These are phyloP conservation scores for Chalciporus chontae DNA, from an alignment of 768 basidiomycete genomes.

Conservation along the genomic window DNA sequence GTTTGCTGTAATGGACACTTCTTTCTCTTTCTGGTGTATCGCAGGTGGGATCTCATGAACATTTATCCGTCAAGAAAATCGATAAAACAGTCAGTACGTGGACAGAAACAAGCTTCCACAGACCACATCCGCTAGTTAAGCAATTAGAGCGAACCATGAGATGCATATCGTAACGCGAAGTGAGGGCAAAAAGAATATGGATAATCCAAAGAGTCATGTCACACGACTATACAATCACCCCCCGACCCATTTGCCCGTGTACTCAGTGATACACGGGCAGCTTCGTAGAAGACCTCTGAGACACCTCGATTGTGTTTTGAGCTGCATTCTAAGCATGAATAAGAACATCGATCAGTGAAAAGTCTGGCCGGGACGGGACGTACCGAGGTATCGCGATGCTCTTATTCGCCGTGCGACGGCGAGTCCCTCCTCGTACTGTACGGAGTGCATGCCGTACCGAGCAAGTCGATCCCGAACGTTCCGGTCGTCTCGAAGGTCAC, in stretches of 20 bases:
- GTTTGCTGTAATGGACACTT: conserved; percentile 25
- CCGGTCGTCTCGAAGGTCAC: conserved; percentile 87
- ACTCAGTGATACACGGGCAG: conserved; percentile 78
- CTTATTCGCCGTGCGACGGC: conserved; percentile 87
- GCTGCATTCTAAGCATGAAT: conserved; percentile 70
- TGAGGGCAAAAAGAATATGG: conserved; percentile 2
- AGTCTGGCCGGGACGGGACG: conserved; percentile 17
- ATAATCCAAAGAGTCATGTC: conserved; percentile 20
- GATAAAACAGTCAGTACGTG: conserved; percentile 1
- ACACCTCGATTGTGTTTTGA: conserved; percentile 97
- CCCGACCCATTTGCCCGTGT: conserved; percentile 68
- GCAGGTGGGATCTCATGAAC: not conserved
- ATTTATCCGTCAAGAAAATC: conserved; percentile 12
- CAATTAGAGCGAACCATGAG: conserved; percentile 22
- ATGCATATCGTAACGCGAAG: conserved; percentile 13
- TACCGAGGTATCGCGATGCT: conserved; percentile 89
- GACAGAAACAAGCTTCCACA: not conserved
- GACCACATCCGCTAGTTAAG: conserved; percentile 1
- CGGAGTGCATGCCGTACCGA: conserved; percentile 63
- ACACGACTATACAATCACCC: conserved; percentile 59
- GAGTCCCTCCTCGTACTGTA: conserved; percentile 92
- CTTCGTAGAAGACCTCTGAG: conserved; percentile 89
- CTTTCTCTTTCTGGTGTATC: conserved; percentile 3
- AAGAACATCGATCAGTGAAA: not conserved
- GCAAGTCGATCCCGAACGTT: conserved; percentile 68